Percentiles rank a stretch among this genome's conserved stretches.
Conservation (phyloP, 2,329 filamentous ascomycete genomes). For the Cordyceps cicadae region DNA sequence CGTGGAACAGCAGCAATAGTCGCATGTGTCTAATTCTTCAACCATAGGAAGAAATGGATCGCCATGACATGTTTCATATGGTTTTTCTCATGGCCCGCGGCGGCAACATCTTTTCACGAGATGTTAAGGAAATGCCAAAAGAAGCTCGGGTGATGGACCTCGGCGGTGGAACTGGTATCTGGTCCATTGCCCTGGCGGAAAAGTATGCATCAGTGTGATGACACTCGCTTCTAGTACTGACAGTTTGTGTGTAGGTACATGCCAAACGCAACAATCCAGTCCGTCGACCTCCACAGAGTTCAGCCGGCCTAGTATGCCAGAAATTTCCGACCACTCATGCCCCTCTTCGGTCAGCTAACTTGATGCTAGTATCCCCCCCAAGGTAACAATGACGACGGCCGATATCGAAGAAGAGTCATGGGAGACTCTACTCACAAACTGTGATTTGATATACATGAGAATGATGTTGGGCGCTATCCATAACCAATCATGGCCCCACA, state of each 20-base stretch:
- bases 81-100: constrained; percentile 60
- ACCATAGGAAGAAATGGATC: constrained; percentile 59
- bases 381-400: constrained; percentile 46
- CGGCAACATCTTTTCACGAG: constrained; percentile 21
- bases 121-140: constrained; percentile 6
- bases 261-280: constrained; percentile 24
- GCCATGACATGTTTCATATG: constrained; percentile 76
- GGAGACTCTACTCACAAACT: constrained; percentile 41
- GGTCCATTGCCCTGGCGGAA: constrained; percentile 76
- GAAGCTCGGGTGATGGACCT: constrained; percentile 46
- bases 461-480: constrained; percentile 70
- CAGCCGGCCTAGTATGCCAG: constrained; percentile 30
- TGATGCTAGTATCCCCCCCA: constrained; percentile 56
- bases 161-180: constrained; percentile 84
- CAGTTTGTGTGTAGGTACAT: constrained; percentile 16
- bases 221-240: neutral
- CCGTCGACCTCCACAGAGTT: constrained; percentile 32
- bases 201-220: constrained; percentile 41
- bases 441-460: constrained; percentile 77
- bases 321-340: neutral
- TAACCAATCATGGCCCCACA: constrained; percentile 55
- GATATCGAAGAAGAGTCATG: constrained; percentile 70
- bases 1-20: neutral
- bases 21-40: neutral
- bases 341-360: constrained; percentile 13